Evolutionary conservation across 23 red algal genomes (phyloP).

Genomic region (Agarophyton chilense): DNA sequence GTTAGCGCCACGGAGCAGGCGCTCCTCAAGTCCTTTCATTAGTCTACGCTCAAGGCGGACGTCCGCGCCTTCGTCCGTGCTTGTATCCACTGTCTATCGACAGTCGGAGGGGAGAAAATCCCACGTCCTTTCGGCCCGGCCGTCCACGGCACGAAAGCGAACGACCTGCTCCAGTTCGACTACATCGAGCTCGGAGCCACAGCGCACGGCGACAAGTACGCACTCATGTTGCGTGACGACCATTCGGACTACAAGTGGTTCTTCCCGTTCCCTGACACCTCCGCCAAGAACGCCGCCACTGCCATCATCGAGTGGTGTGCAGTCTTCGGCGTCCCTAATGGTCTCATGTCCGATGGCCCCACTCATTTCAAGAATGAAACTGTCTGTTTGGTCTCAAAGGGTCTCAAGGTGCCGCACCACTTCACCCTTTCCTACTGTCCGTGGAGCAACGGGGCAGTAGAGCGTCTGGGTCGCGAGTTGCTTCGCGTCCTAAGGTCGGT

Average conservation of each 20-base stretch:
- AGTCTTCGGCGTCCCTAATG: conserved; percentile 30
- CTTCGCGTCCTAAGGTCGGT: neutral
- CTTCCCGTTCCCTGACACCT: conserved; percentile 9
- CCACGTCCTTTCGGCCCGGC: conserved; percentile 35
- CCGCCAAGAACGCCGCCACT: conserved; percentile 23
- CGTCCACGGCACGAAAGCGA: conserved; percentile 11
- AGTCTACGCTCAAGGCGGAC: conserved; percentile 6
- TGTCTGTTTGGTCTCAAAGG: conserved; percentile 10
- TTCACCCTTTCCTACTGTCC: conserved; percentile 44
- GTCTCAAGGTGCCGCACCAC: conserved; percentile 30
- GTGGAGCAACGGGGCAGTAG: neutral
- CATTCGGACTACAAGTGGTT: conserved; percentile 53
- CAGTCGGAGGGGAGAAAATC: conserved; percentile 41
- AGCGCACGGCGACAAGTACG: conserved; percentile 1
- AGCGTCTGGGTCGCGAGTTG: neutral
- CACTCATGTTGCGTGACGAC: conserved; percentile 9
- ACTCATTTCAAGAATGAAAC: conserved; percentile 57
- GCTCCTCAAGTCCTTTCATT: conserved; percentile 28
- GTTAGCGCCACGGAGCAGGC: neutral
- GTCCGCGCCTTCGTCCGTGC: conserved; percentile 44
- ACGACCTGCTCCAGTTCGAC: conserved; percentile 57
- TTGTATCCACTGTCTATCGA: conserved; percentile 49
- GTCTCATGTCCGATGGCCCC: conserved; percentile 14
- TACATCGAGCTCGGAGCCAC: conserved; percentile 5
- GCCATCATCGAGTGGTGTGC: conserved; percentile 24